These are phyloP conservation scores for Diplodia mutila DNA, from an alignment of 2,329 filamentous ascomycete genomes.

Conservation along the genomic window DNA sequence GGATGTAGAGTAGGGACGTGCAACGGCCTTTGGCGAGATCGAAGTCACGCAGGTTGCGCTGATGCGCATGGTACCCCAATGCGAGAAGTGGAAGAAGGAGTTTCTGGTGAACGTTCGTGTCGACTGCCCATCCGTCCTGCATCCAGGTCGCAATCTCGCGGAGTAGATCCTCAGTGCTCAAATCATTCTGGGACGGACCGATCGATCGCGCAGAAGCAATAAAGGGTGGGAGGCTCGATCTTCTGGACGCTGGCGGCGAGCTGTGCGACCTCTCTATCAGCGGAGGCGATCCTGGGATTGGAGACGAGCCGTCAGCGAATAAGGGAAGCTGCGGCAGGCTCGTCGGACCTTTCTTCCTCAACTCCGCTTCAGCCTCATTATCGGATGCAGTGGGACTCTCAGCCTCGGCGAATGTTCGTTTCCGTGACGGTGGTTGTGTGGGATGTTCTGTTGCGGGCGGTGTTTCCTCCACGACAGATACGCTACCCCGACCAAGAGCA, in stretches of 20 bases:
- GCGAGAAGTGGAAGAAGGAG: constrained; percentile 7
- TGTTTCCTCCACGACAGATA: neutral
- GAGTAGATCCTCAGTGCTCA: neutral
- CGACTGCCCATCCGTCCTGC: constrained; percentile 6
- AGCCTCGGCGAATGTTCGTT: neutral
- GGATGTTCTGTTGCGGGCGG: neutral
- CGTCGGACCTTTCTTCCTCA: neutral
- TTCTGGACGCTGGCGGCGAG: neutral
- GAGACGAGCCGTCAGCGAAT: neutral
- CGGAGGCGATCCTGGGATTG: neutral
- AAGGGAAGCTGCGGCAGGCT: constrained; percentile 7
- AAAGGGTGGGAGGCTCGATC: too few species aligned
- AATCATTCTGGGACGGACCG: neutral
- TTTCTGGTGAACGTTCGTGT: constrained; percentile 3
- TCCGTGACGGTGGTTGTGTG: neutral
- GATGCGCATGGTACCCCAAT: neutral
- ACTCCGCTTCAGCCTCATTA: neutral
- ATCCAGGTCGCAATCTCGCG: constrained; percentile 12
- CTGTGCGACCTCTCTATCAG: neutral
- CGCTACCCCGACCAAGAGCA: neutral
- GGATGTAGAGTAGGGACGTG: constrained; percentile 1
- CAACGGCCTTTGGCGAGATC: constrained; percentile 7
- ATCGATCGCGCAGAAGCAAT: neutral
- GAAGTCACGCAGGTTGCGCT: neutral
- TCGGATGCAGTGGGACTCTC: constrained; percentile 8